phyloP scores from a whole-genome alignment of 768 basidiomycete species.

The Leucosporidium yakuticum region DNA sequence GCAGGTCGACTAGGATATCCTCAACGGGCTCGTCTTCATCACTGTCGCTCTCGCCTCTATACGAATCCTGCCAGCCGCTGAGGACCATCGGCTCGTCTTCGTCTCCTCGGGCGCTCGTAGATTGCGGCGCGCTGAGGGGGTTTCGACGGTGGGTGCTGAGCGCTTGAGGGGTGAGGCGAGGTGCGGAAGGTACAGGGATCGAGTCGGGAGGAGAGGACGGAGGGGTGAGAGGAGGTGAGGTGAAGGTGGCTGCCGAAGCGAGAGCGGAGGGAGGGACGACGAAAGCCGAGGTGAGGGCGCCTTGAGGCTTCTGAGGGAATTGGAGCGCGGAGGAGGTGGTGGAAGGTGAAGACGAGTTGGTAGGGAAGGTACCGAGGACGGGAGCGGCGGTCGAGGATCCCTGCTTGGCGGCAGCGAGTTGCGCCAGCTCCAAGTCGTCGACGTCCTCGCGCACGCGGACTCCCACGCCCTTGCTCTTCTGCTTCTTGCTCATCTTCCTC shows the following conservation, averaged over 20 bases:
- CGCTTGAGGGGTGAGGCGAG: not conserved
- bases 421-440: not conserved
- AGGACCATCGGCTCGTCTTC: not conserved
- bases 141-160: no score
- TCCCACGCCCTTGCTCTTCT: not conserved
- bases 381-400: conserved; percentile 4
- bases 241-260: no score
- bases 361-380: no score
- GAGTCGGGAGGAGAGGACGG: not conserved
- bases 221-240: not conserved
- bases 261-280: no score
- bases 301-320: no score
- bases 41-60: not conserved
- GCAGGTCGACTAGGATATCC: not conserved
- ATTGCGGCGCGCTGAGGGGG: no score
- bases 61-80: not conserved
- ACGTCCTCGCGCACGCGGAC: not conserved
- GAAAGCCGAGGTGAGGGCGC: no score
- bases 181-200: not conserved
- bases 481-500: not conserved
- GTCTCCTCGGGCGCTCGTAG: not conserved
- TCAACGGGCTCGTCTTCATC: not conserved
- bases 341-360: no score
- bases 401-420: not conserved
- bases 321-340: no score